phyloP scores from a whole-genome alignment of 164 flowering plant species.

The Liquidambar formosana region DNA sequence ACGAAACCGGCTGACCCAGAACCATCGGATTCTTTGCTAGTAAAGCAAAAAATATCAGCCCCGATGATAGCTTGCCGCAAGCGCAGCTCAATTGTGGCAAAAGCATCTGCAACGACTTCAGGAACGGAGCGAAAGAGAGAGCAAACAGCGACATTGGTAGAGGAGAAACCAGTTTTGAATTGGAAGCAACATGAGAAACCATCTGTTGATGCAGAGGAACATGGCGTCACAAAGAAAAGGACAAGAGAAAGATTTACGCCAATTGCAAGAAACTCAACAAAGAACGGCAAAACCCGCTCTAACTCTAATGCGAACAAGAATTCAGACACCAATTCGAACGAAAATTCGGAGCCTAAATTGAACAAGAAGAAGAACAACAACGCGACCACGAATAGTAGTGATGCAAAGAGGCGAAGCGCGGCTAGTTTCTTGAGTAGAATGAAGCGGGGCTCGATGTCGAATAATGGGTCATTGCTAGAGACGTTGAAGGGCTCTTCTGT shows the following conservation, averaged over 20 bases:
- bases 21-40: conserved; percentile 1
- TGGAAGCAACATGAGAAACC: conserved; percentile 7
- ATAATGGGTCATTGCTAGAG: conserved; percentile 15
- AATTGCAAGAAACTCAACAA: conserved; percentile 24
- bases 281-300: conserved; percentile 17
- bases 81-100: conserved; percentile 21
- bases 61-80: conserved; percentile 20
- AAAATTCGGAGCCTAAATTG: conserved; percentile 10
- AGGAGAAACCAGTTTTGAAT: conserved; percentile 13
- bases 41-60: conserved; percentile 5
- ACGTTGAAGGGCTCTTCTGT: conserved; percentile 24
- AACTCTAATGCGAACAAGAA: conserved; percentile 4
- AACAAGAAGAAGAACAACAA: conserved; percentile 20
- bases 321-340: conserved; percentile 1
- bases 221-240: conserved; percentile 12
- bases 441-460: conserved; percentile 33
- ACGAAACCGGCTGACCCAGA: conserved; percentile 6
- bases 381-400: background rate
- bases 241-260: conserved; percentile 1
- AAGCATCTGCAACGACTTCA: background rate
- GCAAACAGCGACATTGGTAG: conserved; percentile 1
- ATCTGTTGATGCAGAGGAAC: conserved; percentile 11
- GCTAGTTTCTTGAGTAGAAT: conserved; percentile 55
- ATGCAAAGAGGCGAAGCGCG: conserved; percentile 47
- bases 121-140: background rate